Conservation (phyloP, 768 basidiomycete genomes). For the Trametes cinnabarina region DNA sequence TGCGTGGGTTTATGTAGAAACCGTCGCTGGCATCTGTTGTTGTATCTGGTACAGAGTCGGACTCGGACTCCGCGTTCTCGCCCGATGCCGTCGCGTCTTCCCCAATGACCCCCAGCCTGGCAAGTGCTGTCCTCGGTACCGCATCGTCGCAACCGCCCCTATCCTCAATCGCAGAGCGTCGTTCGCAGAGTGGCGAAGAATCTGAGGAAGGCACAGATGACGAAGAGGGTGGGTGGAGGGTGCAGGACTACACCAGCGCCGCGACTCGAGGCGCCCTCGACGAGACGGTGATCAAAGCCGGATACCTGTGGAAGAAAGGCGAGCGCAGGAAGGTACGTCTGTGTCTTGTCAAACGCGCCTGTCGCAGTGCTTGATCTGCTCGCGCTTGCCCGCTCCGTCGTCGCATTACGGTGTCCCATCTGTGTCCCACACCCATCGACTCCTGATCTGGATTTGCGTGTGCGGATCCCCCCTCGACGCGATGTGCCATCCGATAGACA, state of each 20-base stretch:
- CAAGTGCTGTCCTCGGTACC: conserved; percentile 27
- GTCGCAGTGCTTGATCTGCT: not conserved
- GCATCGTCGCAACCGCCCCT: conserved; percentile 47
- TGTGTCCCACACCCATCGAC: not conserved
- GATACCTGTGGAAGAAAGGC: conserved; percentile 97
- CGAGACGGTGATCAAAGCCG: conserved; percentile 80
- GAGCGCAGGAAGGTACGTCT: conserved; percentile 86
- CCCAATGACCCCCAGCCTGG: conserved; percentile 29
- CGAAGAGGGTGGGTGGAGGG: conserved; percentile 64
- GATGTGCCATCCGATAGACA: conserved; percentile 48
- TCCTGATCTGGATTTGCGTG: conserved; percentile 3
- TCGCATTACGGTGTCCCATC: conserved; percentile 5
- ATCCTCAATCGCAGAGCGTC: conserved; percentile 75
- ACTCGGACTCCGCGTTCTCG: conserved; percentile 70
- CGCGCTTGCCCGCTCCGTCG: conserved; percentile 6
- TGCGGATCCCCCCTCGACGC: conserved; percentile 4
- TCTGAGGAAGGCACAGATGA: conserved; percentile 74
- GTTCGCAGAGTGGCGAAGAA: conserved; percentile 69
- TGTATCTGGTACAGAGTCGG: conserved; percentile 80
- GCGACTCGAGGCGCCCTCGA: conserved; percentile 50
- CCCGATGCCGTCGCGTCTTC: conserved; percentile 48
- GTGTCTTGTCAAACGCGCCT: not conserved
- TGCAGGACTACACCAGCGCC: conserved; percentile 44
- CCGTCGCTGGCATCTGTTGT: conserved; percentile 30
- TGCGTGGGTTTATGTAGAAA: conserved; percentile 25